Conservation (phyloP, 768 basidiomycete genomes). For the Xerocomus spinulosus region DNA sequence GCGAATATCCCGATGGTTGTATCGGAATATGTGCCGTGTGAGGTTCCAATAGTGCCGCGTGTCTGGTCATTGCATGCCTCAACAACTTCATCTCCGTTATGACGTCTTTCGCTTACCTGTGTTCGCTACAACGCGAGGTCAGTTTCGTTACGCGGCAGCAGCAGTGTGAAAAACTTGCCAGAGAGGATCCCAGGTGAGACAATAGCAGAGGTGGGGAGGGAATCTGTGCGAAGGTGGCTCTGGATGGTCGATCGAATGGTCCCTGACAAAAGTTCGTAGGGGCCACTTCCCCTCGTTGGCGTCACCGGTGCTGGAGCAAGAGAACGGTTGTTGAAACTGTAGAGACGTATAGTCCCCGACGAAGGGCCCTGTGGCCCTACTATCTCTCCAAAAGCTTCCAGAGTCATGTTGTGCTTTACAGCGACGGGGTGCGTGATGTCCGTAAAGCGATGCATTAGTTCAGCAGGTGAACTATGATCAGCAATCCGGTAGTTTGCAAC, state of each 20-base stretch:
- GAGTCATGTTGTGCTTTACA: conserved; percentile 38
- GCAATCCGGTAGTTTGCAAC: conserved; percentile 34
- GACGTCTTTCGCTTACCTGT: conserved; percentile 18
- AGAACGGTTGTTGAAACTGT: conserved; percentile 32
- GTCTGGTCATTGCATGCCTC: conserved; percentile 30
- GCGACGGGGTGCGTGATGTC: conserved; percentile 5
- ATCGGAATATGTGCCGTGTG: conserved; percentile 45
- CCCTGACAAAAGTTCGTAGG: conserved; percentile 40
- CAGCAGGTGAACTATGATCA: conserved; percentile 25
- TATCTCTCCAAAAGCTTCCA: conserved; percentile 37
- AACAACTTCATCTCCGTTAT: conserved; percentile 17
- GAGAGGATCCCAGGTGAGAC: conserved; percentile 36
- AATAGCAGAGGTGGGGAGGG: conserved; percentile 20
- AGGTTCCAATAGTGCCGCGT: conserved; percentile 44
- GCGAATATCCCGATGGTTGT: conserved; percentile 29
- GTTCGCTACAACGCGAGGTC: conserved; percentile 15
- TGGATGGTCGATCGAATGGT: conserved; percentile 39
- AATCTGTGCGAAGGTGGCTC: conserved; percentile 26
- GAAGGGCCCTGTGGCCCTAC: conserved; percentile 23
- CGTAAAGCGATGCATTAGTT: conserved; percentile 12
- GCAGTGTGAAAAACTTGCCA: conserved; percentile 5
- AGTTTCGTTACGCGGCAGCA: background rate
- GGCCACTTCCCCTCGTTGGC: conserved; percentile 33
- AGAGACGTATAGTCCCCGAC: conserved; percentile 35
- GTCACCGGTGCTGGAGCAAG: conserved; percentile 42